phyloP scores from a whole-genome alignment of 805 yeast genomes.

The Candida adriatica region DNA sequence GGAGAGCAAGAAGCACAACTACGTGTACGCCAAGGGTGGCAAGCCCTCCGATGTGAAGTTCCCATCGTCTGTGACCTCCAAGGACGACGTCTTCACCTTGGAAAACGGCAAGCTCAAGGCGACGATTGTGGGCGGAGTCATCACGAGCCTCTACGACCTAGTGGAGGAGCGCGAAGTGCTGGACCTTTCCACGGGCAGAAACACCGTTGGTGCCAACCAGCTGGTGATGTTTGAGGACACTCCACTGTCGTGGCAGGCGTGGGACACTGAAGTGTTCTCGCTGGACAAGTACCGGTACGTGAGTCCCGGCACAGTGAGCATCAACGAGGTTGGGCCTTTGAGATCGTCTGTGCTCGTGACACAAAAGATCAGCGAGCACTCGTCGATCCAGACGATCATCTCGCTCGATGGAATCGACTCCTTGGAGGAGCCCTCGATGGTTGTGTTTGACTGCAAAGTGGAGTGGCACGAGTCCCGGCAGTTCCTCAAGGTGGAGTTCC shows the following conservation, averaged over 20 bases:
- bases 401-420: conserved; percentile 53
- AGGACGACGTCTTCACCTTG: conserved; percentile 37
- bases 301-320: conserved; percentile 29
- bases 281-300: conserved; percentile 61
- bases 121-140: conserved; percentile 47
- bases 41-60: conserved; percentile 26
- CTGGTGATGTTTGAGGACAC: conserved; percentile 80
- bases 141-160: conserved; percentile 59
- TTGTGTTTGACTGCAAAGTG: conserved; percentile 54
- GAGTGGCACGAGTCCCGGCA: conserved; percentile 86
- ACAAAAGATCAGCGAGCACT: conserved; percentile 49
- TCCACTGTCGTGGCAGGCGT: conserved; percentile 88
- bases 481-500: conserved; percentile 92
- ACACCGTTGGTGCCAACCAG: conserved; percentile 64
- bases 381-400: conserved; percentile 59
- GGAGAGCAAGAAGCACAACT: conserved; percentile 17
- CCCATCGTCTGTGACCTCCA: conserved; percentile 43
- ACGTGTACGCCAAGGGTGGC: conserved; percentile 10
- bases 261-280: conserved; percentile 95
- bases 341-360: conserved; percentile 57
- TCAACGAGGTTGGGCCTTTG: conserved; percentile 45
- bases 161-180: conserved; percentile 57
- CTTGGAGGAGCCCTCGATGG: conserved; percentile 28
- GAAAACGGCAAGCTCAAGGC: conserved; percentile 52
- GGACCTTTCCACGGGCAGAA: conserved; percentile 41